These are phyloP conservation scores for Claviceps lovelessii DNA, from an alignment of 2,329 filamentous ascomycete species.

Conservation along the genomic window DNA sequence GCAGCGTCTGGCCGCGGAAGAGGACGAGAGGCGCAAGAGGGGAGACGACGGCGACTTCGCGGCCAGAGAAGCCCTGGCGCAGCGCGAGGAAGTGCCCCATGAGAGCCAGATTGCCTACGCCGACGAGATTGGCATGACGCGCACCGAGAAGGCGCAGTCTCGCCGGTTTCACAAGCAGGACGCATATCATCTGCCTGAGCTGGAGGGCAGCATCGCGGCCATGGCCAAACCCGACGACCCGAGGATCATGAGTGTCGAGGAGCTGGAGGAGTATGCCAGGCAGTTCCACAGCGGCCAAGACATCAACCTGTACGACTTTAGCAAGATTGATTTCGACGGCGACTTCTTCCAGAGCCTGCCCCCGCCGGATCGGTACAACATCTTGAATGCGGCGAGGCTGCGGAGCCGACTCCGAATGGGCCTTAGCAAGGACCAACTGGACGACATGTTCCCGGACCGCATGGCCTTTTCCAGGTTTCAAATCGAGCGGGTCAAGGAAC, in stretches of 20 bases:
- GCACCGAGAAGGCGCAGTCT: conserved; percentile 57
- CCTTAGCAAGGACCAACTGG: conserved; percentile 87
- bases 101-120: conserved; percentile 67
- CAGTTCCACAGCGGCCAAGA: conserved; percentile 90
- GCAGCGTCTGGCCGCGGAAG: conserved; percentile 78
- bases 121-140: conserved; percentile 73
- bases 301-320: conserved; percentile 86
- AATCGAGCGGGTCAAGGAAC: conserved; percentile 81
- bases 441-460: conserved; percentile 90
- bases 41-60: conserved; percentile 30
- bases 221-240: conserved; percentile 90
- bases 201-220: conserved; percentile 62
- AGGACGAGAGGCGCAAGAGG: conserved; percentile 49
- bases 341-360: conserved; percentile 90
- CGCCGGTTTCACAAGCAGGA: conserved; percentile 83
- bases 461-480: conserved; percentile 97
- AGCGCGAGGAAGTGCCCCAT: conserved; percentile 54
- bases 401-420: conserved; percentile 88
- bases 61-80: conserved; percentile 23
- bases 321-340: conserved; percentile 94
- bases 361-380: conserved; percentile 86
- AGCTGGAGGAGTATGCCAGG: conserved; percentile 82
- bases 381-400: conserved; percentile 82
- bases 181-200: conserved; percentile 83
- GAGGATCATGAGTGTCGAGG: conserved; percentile 88